Percentiles rank a stretch among this genome's conserved stretches.
Evolutionary conservation across 164 flowering plant genomes (phyloP).

Genomic region (Vitis amurensis): DNA sequence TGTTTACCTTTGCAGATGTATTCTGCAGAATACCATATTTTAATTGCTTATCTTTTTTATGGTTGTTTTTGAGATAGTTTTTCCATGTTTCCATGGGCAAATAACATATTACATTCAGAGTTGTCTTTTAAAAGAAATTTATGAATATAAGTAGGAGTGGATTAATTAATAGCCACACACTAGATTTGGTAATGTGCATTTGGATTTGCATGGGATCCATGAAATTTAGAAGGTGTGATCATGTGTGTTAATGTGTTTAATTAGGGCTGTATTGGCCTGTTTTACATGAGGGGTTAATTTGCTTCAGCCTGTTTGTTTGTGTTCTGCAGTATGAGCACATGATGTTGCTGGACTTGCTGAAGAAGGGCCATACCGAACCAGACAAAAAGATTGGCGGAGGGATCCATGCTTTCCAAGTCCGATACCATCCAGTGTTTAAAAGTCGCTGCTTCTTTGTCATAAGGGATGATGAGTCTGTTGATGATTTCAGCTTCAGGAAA

Average conservation of each 20-base stretch:
- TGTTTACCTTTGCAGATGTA: not conserved
- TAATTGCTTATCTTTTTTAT: not conserved
- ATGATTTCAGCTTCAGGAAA: constrained; percentile 97
- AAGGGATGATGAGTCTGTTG: constrained; percentile 64
- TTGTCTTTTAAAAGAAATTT: too few relatives aligned
- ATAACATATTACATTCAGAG: too few relatives aligned
- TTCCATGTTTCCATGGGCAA: too few relatives aligned
- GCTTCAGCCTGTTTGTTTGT: not conserved
- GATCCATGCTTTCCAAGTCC: constrained; percentile 64
- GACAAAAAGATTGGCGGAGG: constrained; percentile 80
- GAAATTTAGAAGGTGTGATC: not conserved
- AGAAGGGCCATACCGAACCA: constrained; percentile 78
- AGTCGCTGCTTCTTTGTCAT: constrained; percentile 84
- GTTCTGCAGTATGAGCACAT: constrained; percentile 72
- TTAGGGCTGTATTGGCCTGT: not conserved
- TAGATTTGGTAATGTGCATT: not conserved
- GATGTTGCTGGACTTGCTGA: constrained; percentile 71
- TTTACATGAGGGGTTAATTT: not conserved
- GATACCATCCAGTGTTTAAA: constrained; percentile 75
- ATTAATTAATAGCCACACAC: not conserved
- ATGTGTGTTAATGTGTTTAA: not conserved
- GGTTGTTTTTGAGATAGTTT: not conserved
- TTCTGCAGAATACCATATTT: not conserved
- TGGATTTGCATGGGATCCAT: too few relatives aligned
- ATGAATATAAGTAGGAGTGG: too few relatives aligned